phyloP scores from a whole-genome alignment of 495 filamentous ascomycete genomes.

The Xylaria nigripes region DNA sequence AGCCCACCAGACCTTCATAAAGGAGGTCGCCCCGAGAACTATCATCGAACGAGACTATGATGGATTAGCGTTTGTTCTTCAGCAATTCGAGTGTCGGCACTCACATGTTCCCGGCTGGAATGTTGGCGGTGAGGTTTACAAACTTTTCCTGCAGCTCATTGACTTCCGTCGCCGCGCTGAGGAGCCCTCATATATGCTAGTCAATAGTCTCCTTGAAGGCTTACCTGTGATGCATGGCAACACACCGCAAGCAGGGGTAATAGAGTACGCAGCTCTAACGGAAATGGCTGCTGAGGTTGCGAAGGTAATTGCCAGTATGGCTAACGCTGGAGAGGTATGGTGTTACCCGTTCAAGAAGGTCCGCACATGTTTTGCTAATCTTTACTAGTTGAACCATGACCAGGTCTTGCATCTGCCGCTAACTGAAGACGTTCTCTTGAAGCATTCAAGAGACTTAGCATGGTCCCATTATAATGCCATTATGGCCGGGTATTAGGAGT shows the following conservation, averaged over 20 bases:
- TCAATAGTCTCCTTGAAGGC: constrained; percentile 54
- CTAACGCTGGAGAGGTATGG: constrained; percentile 47
- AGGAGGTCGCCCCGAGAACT: constrained; percentile 65
- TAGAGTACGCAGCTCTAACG: constrained; percentile 56
- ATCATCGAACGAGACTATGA: constrained; percentile 72
- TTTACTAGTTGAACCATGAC: constrained; percentile 30
- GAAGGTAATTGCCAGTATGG: constrained; percentile 51
- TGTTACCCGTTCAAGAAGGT: background rate
- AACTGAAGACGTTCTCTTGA: constrained; percentile 60
- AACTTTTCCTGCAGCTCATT: constrained; percentile 63
- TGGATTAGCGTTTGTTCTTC: constrained; percentile 52
- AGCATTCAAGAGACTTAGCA: constrained; percentile 61
- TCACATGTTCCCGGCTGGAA: constrained; percentile 52
- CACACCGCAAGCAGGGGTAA: constrained; percentile 39
- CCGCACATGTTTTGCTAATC: constrained; percentile 9
- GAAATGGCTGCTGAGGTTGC: constrained; percentile 72
- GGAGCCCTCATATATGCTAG: constrained; percentile 32
- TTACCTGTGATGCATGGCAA: constrained; percentile 55
- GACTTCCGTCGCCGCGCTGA: constrained; percentile 29
- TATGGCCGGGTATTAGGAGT: constrained; percentile 17
- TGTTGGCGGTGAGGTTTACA: constrained; percentile 70
- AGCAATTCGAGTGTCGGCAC: constrained; percentile 54
- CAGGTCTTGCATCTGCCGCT: constrained; percentile 59
- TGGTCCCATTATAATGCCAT: constrained; percentile 50
- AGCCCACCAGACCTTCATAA: constrained; percentile 73